Evolutionary conservation across 2,329 filamentous ascomycete genomes (phyloP).

Genomic region (Penicillium rolfsii): DNA sequence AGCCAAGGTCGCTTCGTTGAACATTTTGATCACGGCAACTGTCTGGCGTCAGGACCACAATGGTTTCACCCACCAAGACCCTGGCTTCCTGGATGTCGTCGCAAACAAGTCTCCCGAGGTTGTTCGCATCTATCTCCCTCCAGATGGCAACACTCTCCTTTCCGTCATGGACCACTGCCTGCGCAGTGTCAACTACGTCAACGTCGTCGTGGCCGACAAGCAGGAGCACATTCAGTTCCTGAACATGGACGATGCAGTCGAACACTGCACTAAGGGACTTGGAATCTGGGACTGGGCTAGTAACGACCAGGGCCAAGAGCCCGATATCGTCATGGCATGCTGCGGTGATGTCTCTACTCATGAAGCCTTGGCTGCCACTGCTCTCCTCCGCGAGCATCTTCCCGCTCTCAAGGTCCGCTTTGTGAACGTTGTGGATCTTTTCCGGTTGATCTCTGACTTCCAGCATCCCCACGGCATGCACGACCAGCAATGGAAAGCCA

Average conservation of each 20-base stretch:
- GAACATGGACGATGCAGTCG: slow-evolving; percentile 70
- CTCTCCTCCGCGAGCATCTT: slow-evolving; percentile 70
- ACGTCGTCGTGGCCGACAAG: slow-evolving; percentile 79
- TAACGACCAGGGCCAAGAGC: slow-evolving; percentile 69
- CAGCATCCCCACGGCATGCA: slow-evolving; percentile 75
- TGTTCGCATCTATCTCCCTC: slow-evolving; percentile 78
- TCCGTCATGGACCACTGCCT: slow-evolving; percentile 78
- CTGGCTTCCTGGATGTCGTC: slow-evolving; percentile 77
- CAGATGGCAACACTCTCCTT: slow-evolving; percentile 77
- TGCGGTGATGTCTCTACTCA: slow-evolving; percentile 76
- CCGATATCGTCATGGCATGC: slow-evolving; percentile 75
- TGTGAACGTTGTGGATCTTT: slow-evolving; percentile 79
- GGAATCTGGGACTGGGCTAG: slow-evolving; percentile 79
- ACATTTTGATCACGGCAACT: slow-evolving; percentile 76
- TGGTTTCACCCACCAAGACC: slow-evolving; percentile 80
- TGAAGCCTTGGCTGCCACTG: slow-evolving; percentile 74
- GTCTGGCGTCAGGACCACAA: slow-evolving; percentile 86
- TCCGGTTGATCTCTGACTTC: slow-evolving; percentile 71
- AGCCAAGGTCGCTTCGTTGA: slow-evolving; percentile 71
- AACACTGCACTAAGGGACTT: slow-evolving; percentile 77
- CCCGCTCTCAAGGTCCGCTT: slow-evolving; percentile 75
- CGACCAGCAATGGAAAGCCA: slow-evolving; percentile 65
- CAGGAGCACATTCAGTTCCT: slow-evolving; percentile 77
- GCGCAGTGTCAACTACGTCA: slow-evolving; percentile 75
- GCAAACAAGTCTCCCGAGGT: slow-evolving; percentile 80